Base-by-base conservation (phyloP, 805 yeast species). In the Cyberlindnera saturnus region DNA sequence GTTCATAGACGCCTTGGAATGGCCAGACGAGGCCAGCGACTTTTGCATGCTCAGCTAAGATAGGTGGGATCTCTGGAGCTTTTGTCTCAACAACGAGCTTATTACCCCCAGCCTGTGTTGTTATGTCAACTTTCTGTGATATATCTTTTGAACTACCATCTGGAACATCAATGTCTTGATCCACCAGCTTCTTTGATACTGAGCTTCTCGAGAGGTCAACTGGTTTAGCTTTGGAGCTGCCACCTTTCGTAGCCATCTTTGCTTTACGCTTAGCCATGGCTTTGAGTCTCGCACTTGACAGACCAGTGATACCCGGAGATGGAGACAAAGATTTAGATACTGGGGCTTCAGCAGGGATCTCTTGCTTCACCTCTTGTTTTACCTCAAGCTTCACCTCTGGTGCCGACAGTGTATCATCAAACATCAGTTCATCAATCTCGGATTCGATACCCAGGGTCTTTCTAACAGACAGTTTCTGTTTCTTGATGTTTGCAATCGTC, bases 201-300 rank as follows among this genome's bases (percentile, higher is more conserved):
- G 88, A 79, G 52, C 86, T 78, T 57, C 82, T 86, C 2, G 89
- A 79, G 9, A 85, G 64, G 59, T 85, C 91, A 1, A 84, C 79
- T 0, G 84, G 76, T 35, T 63, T 59, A 4, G 62, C 59, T 53
- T 71, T 75, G 18, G 62, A 62, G 6, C 72, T 63, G 8, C 68
- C 66, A 9, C 74, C 63, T 52, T 76, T 79, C 1, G 86, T 85
- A 49, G 72, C 76, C 41, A 78, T 81, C 59, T 85, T 87, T 5
- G 95, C 93, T 58, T 83, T 81, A 56, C 98, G 75, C 55, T 85
- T 84, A n/a, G 96, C 96, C 86, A 91, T 79, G 2, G 96, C 98
- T 48, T 87, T 77, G 72, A 89, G 75, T 61, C 97, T 77, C 0
- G 95, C 90, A 39, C 84, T 81, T 34, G 70, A 76, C 50, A 45